These are phyloP conservation scores for Candida cerambycidarum DNA, from an alignment of 805 yeast species.

Conservation along the genomic window DNA sequence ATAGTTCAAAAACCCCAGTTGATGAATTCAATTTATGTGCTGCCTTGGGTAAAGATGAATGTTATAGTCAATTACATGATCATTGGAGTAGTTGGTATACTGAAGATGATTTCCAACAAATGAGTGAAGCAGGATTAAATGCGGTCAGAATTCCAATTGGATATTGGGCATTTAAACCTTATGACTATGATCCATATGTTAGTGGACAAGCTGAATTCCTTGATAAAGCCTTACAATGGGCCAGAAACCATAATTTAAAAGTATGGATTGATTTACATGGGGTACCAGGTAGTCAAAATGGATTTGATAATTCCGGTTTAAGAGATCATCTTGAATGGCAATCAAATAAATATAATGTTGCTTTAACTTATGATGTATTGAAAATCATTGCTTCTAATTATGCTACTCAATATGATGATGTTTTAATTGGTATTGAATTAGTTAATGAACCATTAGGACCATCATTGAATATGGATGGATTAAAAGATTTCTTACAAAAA, in stretches of 20 bases:
- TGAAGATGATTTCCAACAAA: constrained; percentile 65
- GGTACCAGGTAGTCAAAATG: constrained; percentile 96
- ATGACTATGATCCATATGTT: constrained; percentile 78
- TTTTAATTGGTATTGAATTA: constrained; percentile 79
- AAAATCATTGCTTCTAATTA: constrained; percentile 58
- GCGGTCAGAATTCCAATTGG: constrained; percentile 90
- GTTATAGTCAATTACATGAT: constrained; percentile 48
- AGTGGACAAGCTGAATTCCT: constrained; percentile 74
- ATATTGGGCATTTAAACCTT: constrained; percentile 81
- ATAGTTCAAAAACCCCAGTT: constrained; percentile 53
- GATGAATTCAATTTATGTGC: constrained; percentile 78
- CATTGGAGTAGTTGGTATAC: constrained; percentile 84
- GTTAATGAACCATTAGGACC: constrained; percentile 90
- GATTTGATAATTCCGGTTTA: constrained; percentile 90
- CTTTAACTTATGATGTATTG: constrained; percentile 57
- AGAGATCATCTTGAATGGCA: constrained; percentile 65
- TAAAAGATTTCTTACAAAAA: constrained; percentile 58
- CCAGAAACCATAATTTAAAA: constrained; percentile 55
- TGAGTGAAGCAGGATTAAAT: constrained; percentile 67
- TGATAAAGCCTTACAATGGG: constrained; percentile 79
- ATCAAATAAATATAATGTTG: constrained; percentile 46
- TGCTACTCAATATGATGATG: constrained; percentile 58
- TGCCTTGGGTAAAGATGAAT: constrained; percentile 59
- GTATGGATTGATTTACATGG: constrained; percentile 95
- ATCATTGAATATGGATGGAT: constrained; percentile 52